Conservation (phyloP, 176 grass and related monocot species). For the Lolium perenne region DNA sequence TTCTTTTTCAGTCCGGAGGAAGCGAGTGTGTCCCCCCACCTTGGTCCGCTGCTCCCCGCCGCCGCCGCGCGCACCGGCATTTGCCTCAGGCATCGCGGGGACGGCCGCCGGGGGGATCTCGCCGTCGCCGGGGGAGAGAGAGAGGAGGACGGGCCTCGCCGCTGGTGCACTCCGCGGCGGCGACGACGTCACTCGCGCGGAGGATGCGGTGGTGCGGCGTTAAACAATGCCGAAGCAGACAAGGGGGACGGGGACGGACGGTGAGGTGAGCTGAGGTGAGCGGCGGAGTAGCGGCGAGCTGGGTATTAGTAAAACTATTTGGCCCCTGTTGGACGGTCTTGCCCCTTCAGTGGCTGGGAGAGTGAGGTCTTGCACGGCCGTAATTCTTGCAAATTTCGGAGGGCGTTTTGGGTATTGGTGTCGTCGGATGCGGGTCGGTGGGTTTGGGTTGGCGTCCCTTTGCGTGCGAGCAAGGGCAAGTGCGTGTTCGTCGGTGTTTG, state of each 20-base stretch:
- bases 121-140: neutral
- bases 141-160: neutral
- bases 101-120: slow-evolving; percentile 3
- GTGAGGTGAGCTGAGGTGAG: slow-evolving; percentile 1
- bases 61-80: slow-evolving; percentile 43
- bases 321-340: slow-evolving; percentile 10
- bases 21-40: neutral
- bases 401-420: neutral
- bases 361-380: neutral
- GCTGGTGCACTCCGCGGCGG: neutral
- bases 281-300: slow-evolving; percentile 2
- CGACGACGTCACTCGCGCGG: neutral
- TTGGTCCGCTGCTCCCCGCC: neutral
- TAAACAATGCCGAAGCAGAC: slow-evolving; percentile 13
- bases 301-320: slow-evolving; percentile 2
- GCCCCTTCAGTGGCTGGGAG: neutral
- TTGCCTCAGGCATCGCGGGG: slow-evolving; percentile 50
- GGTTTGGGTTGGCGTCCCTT: slow-evolving; percentile 4
- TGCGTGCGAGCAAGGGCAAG: neutral
- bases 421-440: neutral
- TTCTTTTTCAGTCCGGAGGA: slow-evolving; percentile 20
- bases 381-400: rapidly evolving
- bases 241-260: neutral
- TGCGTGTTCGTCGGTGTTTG: neutral
- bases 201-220: neutral